Base-by-base conservation (phyloP, 768 basidiomycete species). In the Leccinum subgranulosum region DNA sequence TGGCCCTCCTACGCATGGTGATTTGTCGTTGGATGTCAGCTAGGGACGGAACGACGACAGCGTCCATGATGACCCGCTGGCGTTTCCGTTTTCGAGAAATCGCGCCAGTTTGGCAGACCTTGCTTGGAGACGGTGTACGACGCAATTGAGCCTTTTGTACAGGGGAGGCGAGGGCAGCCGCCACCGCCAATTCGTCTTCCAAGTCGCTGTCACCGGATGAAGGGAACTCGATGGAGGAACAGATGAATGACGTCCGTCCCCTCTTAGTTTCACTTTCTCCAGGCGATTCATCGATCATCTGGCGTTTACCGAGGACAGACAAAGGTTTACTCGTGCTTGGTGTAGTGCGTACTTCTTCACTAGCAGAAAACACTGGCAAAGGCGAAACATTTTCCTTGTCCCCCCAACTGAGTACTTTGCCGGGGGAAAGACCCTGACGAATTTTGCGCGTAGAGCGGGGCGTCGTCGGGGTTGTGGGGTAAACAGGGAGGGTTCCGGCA, bases 321-420 rank as follows among this genome's bases (percentile, higher is more conserved):
- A 43, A 23, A 12, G 60, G 51, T 43, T 59, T 64, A 23, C 41
- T 66, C 51, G 65, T 60, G 28, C 62, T 67, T 5, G 79, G 76
- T 5, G 67, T 68, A 43, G 69, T 60, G 1, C 74, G 76, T 49
- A 82, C 76, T 29, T 80, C 77, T 56, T 86, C 84, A 29, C 74
- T 59, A 21, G 81, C 74, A 36, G 80, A 73, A 49, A 73, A 68
- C 28, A 65, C 56, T 9, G 63, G 63, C 5, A 70, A 59, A 33
- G 82, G 84, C 0, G 80, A 80, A 31, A 69, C 57, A 64, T 90
- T 90, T 67, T 90, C 88, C 71, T 90, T 89, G 68, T 86, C 71
- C 1, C 65, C 66, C 7, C 64, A 62, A 15, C 66, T 69, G 59
- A 73, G 69, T 52, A 76, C 73, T 57, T 78, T 77, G 60, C 75